phyloP scores from a whole-genome alignment of 805 yeast genomes.

The Maudiozyma pseudohumilis region DNA sequence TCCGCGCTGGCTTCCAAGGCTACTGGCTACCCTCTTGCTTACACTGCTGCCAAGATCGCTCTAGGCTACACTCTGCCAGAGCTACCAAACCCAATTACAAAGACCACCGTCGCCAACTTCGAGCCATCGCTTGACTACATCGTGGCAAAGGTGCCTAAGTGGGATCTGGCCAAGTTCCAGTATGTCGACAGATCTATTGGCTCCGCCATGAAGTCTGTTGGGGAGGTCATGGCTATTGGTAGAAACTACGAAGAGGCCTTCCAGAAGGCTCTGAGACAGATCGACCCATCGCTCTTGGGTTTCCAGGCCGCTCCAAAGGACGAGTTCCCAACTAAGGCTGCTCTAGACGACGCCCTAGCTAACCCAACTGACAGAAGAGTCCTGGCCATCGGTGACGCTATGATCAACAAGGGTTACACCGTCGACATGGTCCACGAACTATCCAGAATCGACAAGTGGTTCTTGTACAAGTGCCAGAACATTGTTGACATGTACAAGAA shows the following conservation, averaged over 20 bases:
- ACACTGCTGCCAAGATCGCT: constrained; percentile 96
- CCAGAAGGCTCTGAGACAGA: constrained; percentile 95
- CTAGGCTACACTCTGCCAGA: constrained; percentile 91
- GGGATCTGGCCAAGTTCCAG: constrained; percentile 94
- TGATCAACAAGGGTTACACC: constrained; percentile 80
- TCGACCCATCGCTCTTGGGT: constrained; percentile 83
- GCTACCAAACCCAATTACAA: constrained; percentile 91
- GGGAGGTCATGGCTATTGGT: constrained; percentile 99
- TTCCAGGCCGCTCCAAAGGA: constrained; percentile 78
- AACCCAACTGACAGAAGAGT: constrained; percentile 94
- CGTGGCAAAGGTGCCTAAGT: constrained; percentile 95
- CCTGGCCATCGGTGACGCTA: constrained; percentile 97
- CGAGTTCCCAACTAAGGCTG: constrained; percentile 43
- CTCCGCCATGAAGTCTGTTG: constrained; percentile 96
- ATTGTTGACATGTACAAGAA: constrained; percentile 83
- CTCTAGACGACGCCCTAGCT: constrained; percentile 65
- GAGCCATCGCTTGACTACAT: constrained; percentile 95
- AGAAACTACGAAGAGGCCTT: constrained; percentile 95
- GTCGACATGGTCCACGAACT: constrained; percentile 89
- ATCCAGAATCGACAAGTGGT: constrained; percentile 93
- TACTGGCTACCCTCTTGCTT: constrained; percentile 96
- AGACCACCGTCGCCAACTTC: constrained; percentile 90
- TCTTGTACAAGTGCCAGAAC: constrained; percentile 84
- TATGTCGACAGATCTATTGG: constrained; percentile 91
- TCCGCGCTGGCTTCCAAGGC: constrained; percentile 98